A percentile compares a stretch with the other conserved stretches of the same genome.
These are phyloP conservation scores for Globisporangium spinosum DNA, from an alignment of 352 stramenopile genomes.

Conservation along the genomic window DNA sequence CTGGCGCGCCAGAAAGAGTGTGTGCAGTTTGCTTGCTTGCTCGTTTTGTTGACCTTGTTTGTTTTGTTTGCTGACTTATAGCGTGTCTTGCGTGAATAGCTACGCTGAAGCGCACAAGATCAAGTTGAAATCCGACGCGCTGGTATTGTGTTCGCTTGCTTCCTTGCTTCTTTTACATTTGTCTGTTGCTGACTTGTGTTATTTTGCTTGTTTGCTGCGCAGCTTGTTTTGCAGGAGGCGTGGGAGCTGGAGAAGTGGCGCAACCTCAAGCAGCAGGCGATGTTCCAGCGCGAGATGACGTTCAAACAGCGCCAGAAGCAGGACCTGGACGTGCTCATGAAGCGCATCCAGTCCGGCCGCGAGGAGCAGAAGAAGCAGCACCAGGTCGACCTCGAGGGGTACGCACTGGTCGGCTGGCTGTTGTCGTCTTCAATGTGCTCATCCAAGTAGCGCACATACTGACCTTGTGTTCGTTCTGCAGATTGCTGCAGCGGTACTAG, in stretches of 20 bases:
- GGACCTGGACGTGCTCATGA: conserved; percentile 91
- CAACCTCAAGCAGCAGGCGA: conserved; percentile 93
- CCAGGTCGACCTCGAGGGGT: conserved; percentile 91
- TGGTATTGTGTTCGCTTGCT: conserved; percentile 28
- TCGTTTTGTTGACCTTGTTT: not conserved
- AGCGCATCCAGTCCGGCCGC: conserved; percentile 91
- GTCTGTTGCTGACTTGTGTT: not conserved
- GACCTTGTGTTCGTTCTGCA: conserved; percentile 12
- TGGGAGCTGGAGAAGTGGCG: conserved; percentile 95
- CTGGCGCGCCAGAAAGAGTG: conserved; percentile 89
- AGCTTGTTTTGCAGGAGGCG: conserved; percentile 48
- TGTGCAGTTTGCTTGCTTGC: conserved; percentile 8
- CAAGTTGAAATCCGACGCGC: conserved; percentile 93
- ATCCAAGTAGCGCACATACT: not conserved
- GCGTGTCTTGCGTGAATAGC: conserved; percentile 19
- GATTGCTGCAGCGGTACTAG: conserved; percentile 91
- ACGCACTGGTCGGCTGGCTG: not conserved
- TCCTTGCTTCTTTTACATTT: not conserved
- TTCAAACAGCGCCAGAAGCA: conserved; percentile 93
- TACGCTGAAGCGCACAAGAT: conserved; percentile 96
- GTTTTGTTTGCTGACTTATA: conserved; percentile 6
- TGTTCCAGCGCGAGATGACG: conserved; percentile 92
- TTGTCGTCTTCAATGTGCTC: not conserved
- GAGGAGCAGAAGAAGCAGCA: conserved; percentile 95
- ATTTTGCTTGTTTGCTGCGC: not conserved